A percentile compares a stretch with the other conserved stretches of the same genome.
Conservation (phyloP, 306 rosid species). For the Coriaria nepalensis region DNA sequence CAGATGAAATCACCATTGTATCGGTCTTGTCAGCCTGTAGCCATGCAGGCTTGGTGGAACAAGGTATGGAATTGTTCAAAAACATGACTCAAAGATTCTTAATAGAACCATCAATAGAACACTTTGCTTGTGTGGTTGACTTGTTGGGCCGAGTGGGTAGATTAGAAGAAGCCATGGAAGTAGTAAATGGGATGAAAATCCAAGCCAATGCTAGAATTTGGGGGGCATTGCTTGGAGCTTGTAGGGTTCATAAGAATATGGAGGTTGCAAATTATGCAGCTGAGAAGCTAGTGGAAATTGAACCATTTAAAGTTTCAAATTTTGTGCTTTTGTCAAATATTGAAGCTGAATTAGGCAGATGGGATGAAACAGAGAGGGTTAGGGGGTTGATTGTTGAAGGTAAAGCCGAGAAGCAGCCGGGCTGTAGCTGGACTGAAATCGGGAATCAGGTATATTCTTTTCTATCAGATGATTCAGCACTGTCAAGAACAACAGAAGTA, state of each 20-base stretch:
- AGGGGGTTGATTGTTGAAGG: constrained; percentile 47
- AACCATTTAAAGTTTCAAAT: constrained; percentile 54
- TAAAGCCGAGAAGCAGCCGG: constrained; percentile 51
- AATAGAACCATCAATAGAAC: constrained; percentile 52
- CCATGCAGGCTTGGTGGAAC: constrained; percentile 49
- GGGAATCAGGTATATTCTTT: constrained; percentile 39
- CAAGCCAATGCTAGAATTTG: constrained; percentile 52
- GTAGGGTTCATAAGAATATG: constrained; percentile 36
- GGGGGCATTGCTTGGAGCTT: constrained; percentile 73
- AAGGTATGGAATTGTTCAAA: constrained; percentile 38
- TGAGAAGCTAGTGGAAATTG: constrained; percentile 51
- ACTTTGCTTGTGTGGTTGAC: constrained; percentile 67
- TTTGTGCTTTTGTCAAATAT: constrained; percentile 65
- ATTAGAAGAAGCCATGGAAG: constrained; percentile 55
- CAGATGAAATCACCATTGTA: constrained; percentile 57
- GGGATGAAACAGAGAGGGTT: constrained; percentile 61
- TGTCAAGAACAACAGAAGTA: constrained; percentile 31
- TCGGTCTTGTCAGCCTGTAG: constrained; percentile 69
- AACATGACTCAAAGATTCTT: constrained; percentile 43
- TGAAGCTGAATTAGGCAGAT: constrained; percentile 59
- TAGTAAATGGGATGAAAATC: constrained; percentile 41
- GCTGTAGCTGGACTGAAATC: constrained; percentile 73
- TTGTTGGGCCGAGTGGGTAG: constrained; percentile 65
- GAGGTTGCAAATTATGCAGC: constrained; percentile 47
- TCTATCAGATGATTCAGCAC: constrained; percentile 35